phyloP scores from a whole-genome alignment of 805 yeast genomes.

The Lipomyces chichibuensis region DNA sequence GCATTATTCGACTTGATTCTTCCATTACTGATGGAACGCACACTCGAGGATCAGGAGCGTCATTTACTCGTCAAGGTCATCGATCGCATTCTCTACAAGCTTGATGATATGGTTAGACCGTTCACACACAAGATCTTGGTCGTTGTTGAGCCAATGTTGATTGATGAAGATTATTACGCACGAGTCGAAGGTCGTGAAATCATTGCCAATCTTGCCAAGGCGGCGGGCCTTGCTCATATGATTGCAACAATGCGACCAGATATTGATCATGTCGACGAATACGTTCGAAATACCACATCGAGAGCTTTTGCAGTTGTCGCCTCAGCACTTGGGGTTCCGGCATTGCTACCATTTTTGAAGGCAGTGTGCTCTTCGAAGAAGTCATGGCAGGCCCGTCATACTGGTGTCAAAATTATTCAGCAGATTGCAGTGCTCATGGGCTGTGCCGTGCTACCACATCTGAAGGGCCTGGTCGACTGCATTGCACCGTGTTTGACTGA shows the following conservation, averaged over 20 bases:
- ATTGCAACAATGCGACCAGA: conserved; percentile 80
- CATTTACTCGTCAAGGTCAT: conserved; percentile 77
- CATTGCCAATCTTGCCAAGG: conserved; percentile 70
- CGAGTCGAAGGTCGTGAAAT: conserved; percentile 80
- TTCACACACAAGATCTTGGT: conserved; percentile 70
- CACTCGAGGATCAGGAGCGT: conserved; percentile 78
- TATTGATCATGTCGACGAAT: conserved; percentile 80
- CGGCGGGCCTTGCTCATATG: conserved; percentile 81
- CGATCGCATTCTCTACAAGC: conserved; percentile 65
- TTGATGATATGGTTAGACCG: conserved; percentile 70
- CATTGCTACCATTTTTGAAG: conserved; percentile 73
- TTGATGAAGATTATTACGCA: conserved; percentile 77
- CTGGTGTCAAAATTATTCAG: conserved; percentile 77
- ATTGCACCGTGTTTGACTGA: conserved; percentile 63
- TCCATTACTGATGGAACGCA: conserved; percentile 72
- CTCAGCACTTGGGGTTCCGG: conserved; percentile 70
- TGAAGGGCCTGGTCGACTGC: conserved; percentile 66
- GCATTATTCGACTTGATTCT: conserved; percentile 69
- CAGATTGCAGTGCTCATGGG: conserved; percentile 73
- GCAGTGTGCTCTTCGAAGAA: conserved; percentile 79
- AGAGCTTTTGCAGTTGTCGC: conserved; percentile 84
- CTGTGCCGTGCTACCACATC: conserved; percentile 71
- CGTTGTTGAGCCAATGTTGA: conserved; percentile 75
- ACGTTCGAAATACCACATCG: conserved; percentile 73
- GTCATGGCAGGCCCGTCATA: conserved; percentile 80